phyloP scores from a whole-genome alignment of 805 yeast species.

The Yamadazyma tumulicola region DNA sequence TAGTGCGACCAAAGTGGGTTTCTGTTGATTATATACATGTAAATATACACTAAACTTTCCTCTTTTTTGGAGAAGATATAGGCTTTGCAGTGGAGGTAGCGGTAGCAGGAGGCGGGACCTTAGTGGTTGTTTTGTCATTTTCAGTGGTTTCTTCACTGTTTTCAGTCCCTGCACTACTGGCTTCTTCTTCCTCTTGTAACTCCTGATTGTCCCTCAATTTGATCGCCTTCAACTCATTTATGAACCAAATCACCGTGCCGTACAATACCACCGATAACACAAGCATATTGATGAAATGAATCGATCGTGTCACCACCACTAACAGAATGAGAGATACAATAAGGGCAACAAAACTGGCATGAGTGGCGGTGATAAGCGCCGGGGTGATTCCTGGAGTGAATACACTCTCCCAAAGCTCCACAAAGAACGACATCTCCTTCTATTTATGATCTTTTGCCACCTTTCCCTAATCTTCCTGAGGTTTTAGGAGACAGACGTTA shows the following conservation, averaged over 20 bases:
- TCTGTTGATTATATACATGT: neutral
- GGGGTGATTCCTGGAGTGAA: conserved; percentile 94
- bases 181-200: conserved; percentile 5
- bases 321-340: conserved; percentile 54
- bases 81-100: neutral
- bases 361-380: conserved; percentile 84
- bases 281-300: conserved; percentile 60
- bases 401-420: conserved; percentile 83
- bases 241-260: conserved; percentile 85
- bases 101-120: neutral
- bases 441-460: neutral
- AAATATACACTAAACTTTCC: conserved; percentile 14
- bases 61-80: conserved; percentile 13
- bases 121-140: conserved; percentile 1
- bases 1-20: neutral
- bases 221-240: conserved; percentile 55
- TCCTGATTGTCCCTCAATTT: conserved; percentile 39
- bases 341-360: conserved; percentile 69
- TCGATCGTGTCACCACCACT: conserved; percentile 56
- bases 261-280: conserved; percentile 65
- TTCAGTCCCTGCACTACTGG: conserved; percentile 2
- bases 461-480: too few species aligned
- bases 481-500: neutral
- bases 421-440: conserved; percentile 47
- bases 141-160: neutral